Base-by-base conservation (phyloP, 1,284 basidiomycete genomes). In the Chalciporus sp. region DNA sequence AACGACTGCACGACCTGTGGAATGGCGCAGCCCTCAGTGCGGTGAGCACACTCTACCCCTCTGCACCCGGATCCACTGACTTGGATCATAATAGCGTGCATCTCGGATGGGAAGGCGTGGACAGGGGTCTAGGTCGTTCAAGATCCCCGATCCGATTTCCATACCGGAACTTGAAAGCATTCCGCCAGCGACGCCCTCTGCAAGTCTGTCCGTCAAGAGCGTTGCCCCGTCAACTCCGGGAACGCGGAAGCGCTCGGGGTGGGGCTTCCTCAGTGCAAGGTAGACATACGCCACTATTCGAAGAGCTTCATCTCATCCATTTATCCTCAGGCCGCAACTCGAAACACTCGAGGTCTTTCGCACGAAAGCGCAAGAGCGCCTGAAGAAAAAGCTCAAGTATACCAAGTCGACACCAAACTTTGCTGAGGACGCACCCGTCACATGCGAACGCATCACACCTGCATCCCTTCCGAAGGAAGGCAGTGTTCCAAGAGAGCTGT, bases 371-470 rank as follows among this genome's bases (percentile, higher is more conserved):
- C 63, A 59, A 39, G 49, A 44, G 12, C 49, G 55, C 23, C 35
- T 69, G 35, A 64, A 53, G 55, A 70, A 44, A 47, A 68, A 49
- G 42, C 37, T 62, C 28, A 51, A 61, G 17, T 55, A 49, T n/a
- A 53, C 67, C 49, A 71, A 60, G 23, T 69, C 70, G 9, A 52
- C 58, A 11, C 65, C 68, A 20, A 57, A 69, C 40, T 56, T 71
- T 19, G 49, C 39, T 31, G 29, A 31, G 29, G 8, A 31, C 28
- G 52, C 28, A 28, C n/a, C 37, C 23, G 23, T 17, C n/a, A 16
- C 23, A 19, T 2, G 12, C 27, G 47, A 27, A 26, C 35, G 26
- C 27, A 20, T 41, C 9, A 14, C 23, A 28, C 41, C 40, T 28
- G 41, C 11, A 5, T 31, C 37, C 20, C 23, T 14, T 6, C 29